Percentiles rank a stretch among this genome's conserved stretches.
These are phyloP conservation scores for Cyberlindnera mycetangii DNA, from an alignment of 805 yeast species.

Conservation along the genomic window DNA sequence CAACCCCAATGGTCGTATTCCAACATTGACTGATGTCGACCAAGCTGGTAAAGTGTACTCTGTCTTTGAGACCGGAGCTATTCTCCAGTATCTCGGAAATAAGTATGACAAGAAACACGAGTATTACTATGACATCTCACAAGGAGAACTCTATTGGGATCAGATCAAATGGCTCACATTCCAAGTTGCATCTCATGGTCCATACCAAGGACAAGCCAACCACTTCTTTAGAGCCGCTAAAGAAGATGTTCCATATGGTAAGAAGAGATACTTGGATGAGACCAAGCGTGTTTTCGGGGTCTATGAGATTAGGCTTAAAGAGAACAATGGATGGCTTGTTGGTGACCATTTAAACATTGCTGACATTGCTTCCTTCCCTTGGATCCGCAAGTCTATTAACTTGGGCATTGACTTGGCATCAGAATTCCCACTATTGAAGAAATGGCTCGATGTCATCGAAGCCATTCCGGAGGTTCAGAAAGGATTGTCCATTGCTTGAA, in stretches of 20 bases:
- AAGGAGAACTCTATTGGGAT: conserved; percentile 39
- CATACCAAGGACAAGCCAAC: conserved; percentile 59
- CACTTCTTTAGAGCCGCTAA: conserved; percentile 45
- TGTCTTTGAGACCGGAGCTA: conserved; percentile 60
- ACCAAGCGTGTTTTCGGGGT: conserved; percentile 53
- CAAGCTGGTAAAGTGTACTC: conserved; percentile 41
- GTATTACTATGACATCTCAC: conserved; percentile 28
- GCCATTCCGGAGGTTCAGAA: conserved; percentile 33
- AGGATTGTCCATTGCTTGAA: conserved; percentile 2
- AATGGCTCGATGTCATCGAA: conserved; percentile 39
- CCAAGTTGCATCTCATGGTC: conserved; percentile 59
- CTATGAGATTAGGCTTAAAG: conserved; percentile 45
- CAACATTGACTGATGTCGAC: conserved; percentile 43
- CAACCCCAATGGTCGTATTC: conserved; percentile 64
- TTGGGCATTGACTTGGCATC: conserved; percentile 31
- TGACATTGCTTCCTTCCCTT: conserved; percentile 49
- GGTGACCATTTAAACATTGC: conserved; percentile 60
- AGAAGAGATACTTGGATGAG: conserved; percentile 49
- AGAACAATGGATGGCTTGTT: conserved; percentile 54
- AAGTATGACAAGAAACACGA: conserved; percentile 55
- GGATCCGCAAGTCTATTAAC: conserved; percentile 33
- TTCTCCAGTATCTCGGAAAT: conserved; percentile 55
- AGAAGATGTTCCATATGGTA: conserved; percentile 53
- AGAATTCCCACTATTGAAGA: conserved; percentile 38
- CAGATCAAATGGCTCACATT: conserved; percentile 52